Base-by-base conservation (phyloP, 2,329 filamentous ascomycete species). In the Aspergillus floridensis region DNA sequence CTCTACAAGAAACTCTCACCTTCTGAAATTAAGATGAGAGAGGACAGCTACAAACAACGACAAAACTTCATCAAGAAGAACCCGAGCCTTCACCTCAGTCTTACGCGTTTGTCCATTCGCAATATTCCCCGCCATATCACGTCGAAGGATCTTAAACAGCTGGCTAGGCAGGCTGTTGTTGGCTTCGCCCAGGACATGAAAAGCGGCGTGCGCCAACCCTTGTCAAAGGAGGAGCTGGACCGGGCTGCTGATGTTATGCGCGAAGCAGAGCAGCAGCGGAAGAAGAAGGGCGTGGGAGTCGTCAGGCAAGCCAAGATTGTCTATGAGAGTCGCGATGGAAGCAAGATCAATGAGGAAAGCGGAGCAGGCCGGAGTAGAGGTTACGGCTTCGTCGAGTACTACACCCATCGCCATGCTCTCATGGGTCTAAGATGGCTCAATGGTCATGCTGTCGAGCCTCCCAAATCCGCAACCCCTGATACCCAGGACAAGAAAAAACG, bases 301-400 rank as follows among this genome's bases (percentile, higher is more conserved):
- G 92, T 99, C 48, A 89, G 87, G 68, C 95, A 99, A 78, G 90
- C 93, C 58, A 99, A 97, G 81, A 86, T 99, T 57, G 90, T 98
- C 41, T 98, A 95, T 70, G 95, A 99, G 79, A 90, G 89, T 58
- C 85, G 85, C 38, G 87, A 95, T 67, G 95, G 95, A 49, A 86
- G 86, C 70, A 98, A 97, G 79, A 86, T 96, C 14, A 77, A 83
- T 8, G 92, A 96, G 77, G 82, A 85, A 48, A 86, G 82, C 53
- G 92, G 90, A 7, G 92, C 87, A 6, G 93, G 93, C 50, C 86
- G 90, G 72, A 95, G 90, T 73, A 86, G 93, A 73, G 95, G 95
- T 5, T 99, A 99, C 74, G 95, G 96, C 12, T 99, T 99, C 80
- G 90, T 99, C 66, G 95, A 99, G 78, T 99, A 97, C 77, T 90